Base-by-base conservation (phyloP, 2,329 filamentous ascomycete species). In the Fusarium nematophilum region DNA sequence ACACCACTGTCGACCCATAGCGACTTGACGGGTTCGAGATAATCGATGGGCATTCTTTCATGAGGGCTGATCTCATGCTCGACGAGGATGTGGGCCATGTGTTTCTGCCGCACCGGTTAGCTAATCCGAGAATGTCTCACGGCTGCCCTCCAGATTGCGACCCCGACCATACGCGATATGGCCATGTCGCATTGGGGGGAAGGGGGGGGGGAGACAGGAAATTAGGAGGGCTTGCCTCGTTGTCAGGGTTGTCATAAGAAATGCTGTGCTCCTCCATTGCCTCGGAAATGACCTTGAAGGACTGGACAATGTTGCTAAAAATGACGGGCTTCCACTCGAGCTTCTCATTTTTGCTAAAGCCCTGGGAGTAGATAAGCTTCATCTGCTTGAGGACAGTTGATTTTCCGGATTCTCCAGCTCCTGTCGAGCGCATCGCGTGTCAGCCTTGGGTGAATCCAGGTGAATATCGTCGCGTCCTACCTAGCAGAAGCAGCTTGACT, bases 311-410 rank as follows among this genome's bases (percentile, higher is more conserved):
- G 76, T 99, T 99, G 77, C 90, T 93, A 78, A 97, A 98, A 66
- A 98, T 93, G 70, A 97, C 93, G 13, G 93, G 91, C 68, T 95
- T 93, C 85, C 92, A 96, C 81, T 97, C 92, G 64, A 96, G 87
- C 75, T 93, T 91, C 76, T 98, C 95, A 63, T 86, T 88, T 70
- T 91, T 90, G 71, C 88, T 92, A 79, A 98, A 98, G 44, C 95
- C 94, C 75, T 93, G 89, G 11, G 92, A 88, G 75, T 98, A 95
- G 69, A 99, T 97, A 76, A 99, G 88, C 76, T 94, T 94, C 95
- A 99, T 98, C 82, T 98, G 94, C 81, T 98, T 98, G 65, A 98
- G 86, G 56, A 98, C 93, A 2, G 94, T 98, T 8, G 94, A 97
- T 79, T 98, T 98, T 65, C 94, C 77, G 38, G 77, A 78, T 91